Base-by-base conservation (phyloP, 768 basidiomycete species). In the Agrocybe praecox region DNA sequence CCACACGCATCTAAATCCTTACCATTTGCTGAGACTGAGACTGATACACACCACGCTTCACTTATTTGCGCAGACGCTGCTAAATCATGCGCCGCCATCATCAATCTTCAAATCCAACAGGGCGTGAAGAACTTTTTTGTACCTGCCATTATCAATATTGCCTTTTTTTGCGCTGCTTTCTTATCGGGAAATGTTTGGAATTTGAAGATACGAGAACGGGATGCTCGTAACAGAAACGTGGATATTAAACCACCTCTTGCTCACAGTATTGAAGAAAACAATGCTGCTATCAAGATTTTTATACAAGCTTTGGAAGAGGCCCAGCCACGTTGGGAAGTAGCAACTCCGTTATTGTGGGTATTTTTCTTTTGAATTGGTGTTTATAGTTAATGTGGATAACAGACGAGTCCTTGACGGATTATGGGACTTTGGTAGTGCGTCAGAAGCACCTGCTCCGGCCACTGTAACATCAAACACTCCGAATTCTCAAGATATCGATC, bases 131-230 rank as follows among this genome's bases (percentile, higher is more conserved):
- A 70, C 75, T 54, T 78, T 71, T 45, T 77, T 60, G 65, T 73
- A 22, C 78, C 79, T 8, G 72, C 62, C 40, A 64, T 83, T 32
- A 76, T 82, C 46, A 69, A 77, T 60, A 71, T 72, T 17, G 74
- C 82, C 10, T 79, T 85, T 60, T 67, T 83, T 40, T 80, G 77
- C 40, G 80, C 83, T 1, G 81, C 78, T 6, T 70, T 83, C 10
- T 69, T 89, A 15, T 68, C 86, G n/a, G 70, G 84, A 53, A 75
- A 76, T 45, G 70, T 83, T n/a, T 89, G 87, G 86, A 77, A 81
- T 56, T 60, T 82, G 49, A 85, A 81, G 62, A 66, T 69, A 49
- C 77, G 79, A 58, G 79, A 81, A 49, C 75, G 73, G 46, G 64
- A 56, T 21, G 46, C 62, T 21, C 45, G 73, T 40, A 67, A 65